phyloP scores from a whole-genome alignment of 208 protist species.

The Naegleria gruberi region DNA sequence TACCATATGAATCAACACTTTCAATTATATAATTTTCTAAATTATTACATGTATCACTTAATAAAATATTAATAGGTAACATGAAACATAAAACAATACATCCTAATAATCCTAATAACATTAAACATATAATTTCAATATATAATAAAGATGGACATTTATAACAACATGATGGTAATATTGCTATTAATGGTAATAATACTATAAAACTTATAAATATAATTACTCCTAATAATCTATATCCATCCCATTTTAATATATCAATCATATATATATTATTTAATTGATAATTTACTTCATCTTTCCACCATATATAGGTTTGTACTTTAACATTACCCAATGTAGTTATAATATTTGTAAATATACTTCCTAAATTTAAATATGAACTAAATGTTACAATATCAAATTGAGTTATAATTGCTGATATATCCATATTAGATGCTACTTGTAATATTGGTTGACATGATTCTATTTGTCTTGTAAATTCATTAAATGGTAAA shows the following conservation, averaged over 20 bases:
- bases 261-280: background rate
- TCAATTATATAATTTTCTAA: background rate
- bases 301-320: background rate
- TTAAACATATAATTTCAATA: background rate
- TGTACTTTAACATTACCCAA: background rate
- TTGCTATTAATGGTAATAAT: background rate
- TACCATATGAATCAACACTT: too few relatives aligned
- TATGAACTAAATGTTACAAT: background rate
- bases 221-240: background rate
- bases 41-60: background rate
- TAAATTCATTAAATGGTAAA: too few relatives aligned
- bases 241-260: background rate
- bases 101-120: background rate
- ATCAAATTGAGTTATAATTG: background rate
- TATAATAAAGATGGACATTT: background rate
- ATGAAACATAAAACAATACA: background rate
- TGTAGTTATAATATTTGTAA: background rate
- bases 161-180: background rate
- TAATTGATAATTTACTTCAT: background rate
- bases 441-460: background rate
- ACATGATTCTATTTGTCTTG: background rate
- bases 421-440: background rate
- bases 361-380: background rate
- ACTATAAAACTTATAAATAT: background rate
- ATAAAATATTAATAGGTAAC: background rate